Evolutionary conservation across 345 rosid species (phyloP).

Genomic region (Aethionema arabicum): DNA sequence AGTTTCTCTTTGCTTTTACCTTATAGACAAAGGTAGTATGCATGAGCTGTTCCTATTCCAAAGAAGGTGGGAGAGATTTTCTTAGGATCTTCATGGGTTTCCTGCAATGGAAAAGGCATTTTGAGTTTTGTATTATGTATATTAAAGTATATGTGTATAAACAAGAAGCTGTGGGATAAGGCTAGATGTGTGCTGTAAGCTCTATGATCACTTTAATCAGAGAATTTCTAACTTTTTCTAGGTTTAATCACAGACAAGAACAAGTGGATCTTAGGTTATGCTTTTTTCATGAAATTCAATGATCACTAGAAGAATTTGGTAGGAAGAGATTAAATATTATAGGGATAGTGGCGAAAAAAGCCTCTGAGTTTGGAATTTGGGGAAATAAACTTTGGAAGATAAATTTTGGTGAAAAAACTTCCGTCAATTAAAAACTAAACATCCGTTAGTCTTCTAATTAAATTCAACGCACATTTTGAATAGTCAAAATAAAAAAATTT

Average conservation of each 20-base stretch:
- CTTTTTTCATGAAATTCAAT: constrained; percentile 32
- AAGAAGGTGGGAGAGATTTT: constrained; percentile 35
- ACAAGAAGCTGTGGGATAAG: constrained; percentile 30
- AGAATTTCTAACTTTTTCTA: constrained; percentile 18
- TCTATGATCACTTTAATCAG: constrained; percentile 34
- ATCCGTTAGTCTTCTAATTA: too few relatives aligned
- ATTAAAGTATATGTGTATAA: constrained; percentile 28
- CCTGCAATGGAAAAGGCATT: constrained; percentile 32
- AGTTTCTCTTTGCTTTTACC: constrained; percentile 28
- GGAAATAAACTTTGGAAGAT: too few relatives aligned
- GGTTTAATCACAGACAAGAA: constrained; percentile 24
- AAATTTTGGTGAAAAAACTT: too few relatives aligned
- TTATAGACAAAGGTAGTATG: constrained; percentile 23
- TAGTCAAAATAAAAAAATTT: too few relatives aligned
- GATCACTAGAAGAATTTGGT: constrained; percentile 26
- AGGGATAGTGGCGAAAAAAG: background rate
- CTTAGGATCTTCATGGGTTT: constrained; percentile 36
- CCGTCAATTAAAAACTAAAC: too few relatives aligned
- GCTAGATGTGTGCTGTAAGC: constrained; percentile 38
- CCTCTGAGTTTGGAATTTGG: too few relatives aligned
- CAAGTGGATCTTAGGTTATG: constrained; percentile 34
- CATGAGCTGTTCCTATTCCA: constrained; percentile 38
- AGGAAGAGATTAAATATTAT: constrained; percentile 25
- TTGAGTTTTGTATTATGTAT: constrained; percentile 19
- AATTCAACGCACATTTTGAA: too few relatives aligned